phyloP scores from a whole-genome alignment of 2,329 filamentous ascomycete genomes.

The Alternaria consortialis region DNA sequence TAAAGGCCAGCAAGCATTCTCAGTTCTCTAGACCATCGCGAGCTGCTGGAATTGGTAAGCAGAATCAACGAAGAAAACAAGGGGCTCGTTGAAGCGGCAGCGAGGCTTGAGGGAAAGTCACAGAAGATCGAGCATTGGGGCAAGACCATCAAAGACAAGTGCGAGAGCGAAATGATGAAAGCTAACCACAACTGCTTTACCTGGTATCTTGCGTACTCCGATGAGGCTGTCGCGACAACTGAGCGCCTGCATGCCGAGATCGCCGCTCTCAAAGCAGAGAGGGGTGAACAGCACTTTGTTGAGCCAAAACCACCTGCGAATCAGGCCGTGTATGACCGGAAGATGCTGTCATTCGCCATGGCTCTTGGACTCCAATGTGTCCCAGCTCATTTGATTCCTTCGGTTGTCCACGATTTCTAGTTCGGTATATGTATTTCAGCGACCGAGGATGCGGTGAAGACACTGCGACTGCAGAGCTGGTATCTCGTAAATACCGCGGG shows the following conservation, averaged over 20 bases:
- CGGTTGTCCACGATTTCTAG: not conserved
- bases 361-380: not conserved
- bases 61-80: not conserved
- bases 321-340: not conserved
- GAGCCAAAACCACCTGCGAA: not conserved
- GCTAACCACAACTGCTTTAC: not conserved
- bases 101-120: not conserved
- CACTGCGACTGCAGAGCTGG: constrained; percentile 9
- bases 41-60: not conserved
- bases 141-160: constrained; percentile 1
- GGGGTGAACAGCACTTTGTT: not conserved
- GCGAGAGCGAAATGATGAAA: not conserved
- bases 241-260: constrained; percentile 1
- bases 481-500: not conserved
- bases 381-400: not conserved
- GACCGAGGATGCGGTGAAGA: constrained; percentile 6
- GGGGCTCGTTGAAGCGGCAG: not conserved
- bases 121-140: not conserved
- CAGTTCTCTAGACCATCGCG: not conserved
- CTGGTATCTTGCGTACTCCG: not conserved
- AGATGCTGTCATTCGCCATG: not conserved
- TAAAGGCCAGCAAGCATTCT: not conserved
- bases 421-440: constrained; percentile 4
- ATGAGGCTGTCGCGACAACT: constrained; percentile 1
- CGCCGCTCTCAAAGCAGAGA: constrained; percentile 2